Evolutionary conservation across 768 basidiomycete genomes (phyloP).

Genomic region (Boletales sp.): DNA sequence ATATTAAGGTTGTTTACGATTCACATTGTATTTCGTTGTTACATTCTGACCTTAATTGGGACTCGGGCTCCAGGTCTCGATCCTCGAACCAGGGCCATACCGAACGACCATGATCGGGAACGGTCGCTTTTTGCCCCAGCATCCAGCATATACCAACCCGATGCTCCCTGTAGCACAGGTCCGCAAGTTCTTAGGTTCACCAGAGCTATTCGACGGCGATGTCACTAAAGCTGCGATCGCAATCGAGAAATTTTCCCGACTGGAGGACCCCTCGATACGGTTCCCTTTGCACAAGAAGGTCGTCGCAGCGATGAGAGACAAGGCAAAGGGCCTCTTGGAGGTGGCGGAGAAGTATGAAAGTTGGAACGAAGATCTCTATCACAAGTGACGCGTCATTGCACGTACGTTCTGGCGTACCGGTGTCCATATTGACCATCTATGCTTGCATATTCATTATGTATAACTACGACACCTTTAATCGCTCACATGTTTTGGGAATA

Average conservation of each 20-base stretch:
- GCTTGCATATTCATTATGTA: too few species aligned
- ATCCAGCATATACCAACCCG: constrained; percentile 19
- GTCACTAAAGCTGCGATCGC: constrained; percentile 8
- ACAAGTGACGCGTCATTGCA: neutral
- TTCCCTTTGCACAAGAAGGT: constrained; percentile 9
- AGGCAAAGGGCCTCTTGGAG: constrained; percentile 10
- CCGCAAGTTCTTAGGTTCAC: neutral
- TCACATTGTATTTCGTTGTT: neutral
- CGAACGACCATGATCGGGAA: constrained; percentile 9
- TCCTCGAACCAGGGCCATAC: constrained; percentile 16
- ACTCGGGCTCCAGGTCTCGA: constrained; percentile 5
- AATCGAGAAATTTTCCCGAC: constrained; percentile 11
- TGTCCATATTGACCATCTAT: neutral
- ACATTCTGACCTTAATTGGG: too few species aligned
- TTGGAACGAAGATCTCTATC: constrained; percentile 17
- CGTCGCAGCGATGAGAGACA: constrained; percentile 9
- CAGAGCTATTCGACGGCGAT: constrained; percentile 9
- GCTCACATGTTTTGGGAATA: too few species aligned
- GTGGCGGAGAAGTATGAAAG: constrained; percentile 11
- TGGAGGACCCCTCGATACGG: constrained; percentile 17
- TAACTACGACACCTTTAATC: too few species aligned
- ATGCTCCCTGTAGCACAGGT: neutral
- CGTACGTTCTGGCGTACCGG: neutral
- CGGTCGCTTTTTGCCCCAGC: neutral
- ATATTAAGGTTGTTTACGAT: constrained; percentile 12